phyloP scores from a whole-genome alignment of 352 stramenopile species.

The Thalassiosira delicatula region DNA sequence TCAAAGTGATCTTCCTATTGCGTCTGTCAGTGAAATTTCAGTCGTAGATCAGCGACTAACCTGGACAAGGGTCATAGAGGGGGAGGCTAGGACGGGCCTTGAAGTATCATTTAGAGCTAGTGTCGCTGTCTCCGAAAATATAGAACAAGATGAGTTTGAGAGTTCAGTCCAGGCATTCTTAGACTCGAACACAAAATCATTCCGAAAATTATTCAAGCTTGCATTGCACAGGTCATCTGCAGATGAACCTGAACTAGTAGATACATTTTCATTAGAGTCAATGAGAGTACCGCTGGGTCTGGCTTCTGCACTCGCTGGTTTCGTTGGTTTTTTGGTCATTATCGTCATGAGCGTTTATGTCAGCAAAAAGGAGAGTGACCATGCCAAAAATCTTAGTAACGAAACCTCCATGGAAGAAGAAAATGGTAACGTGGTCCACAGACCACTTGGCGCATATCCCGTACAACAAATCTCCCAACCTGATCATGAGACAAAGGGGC shows the following conservation, averaged over 20 bases:
- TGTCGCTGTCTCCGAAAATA: conserved; percentile 9
- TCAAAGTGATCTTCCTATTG: conserved; percentile 7
- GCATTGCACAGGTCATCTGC: neutral
- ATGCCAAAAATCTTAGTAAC: too few relatives aligned
- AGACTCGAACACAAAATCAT: conserved; percentile 9
- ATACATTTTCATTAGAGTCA: neutral
- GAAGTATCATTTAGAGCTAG: conserved; percentile 30
- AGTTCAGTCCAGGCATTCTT: conserved; percentile 11
- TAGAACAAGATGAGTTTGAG: conserved; percentile 9
- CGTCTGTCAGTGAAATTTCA: conserved; percentile 20
- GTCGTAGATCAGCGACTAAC: conserved; percentile 30
- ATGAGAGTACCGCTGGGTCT: neutral
- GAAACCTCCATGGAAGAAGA: conserved; percentile 7
- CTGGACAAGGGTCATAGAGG: conserved; percentile 22
- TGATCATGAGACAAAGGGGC: too few relatives aligned
- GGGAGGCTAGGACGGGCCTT: conserved; percentile 1
- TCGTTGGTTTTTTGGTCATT: conserved; percentile 5
- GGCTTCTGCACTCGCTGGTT: neutral
- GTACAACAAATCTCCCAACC: too few relatives aligned
- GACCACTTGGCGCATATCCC: conserved; percentile 1
- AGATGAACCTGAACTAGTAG: conserved; percentile 3
- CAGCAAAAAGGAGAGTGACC: neutral
- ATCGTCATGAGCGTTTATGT: neutral
- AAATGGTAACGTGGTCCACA: conserved; percentile 2
- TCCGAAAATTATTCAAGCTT: neutral